Conservation (phyloP, 345 rosid genomes). For the Hibiscus trionum region DNA sequence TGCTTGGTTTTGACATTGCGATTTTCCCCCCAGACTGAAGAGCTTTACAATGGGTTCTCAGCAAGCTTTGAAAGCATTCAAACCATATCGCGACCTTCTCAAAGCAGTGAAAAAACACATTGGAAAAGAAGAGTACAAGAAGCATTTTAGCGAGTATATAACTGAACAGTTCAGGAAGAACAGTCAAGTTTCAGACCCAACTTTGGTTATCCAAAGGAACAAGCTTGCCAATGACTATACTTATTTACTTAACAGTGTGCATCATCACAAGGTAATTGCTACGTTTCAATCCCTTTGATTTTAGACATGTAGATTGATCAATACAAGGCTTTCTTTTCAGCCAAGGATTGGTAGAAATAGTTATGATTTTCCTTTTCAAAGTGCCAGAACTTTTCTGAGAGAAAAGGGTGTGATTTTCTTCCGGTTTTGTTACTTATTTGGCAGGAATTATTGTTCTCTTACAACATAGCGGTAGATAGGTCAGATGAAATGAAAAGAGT, state of each 20-base stretch:
- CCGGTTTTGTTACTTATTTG: constrained; percentile 12
- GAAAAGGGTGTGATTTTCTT: background rate
- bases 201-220: constrained; percentile 35
- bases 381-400: background rate
- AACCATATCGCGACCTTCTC: constrained; percentile 55
- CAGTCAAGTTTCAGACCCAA: constrained; percentile 15
- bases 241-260: constrained; percentile 58
- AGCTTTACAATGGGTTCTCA: constrained; percentile 40
- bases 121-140: constrained; percentile 66
- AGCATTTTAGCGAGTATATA: constrained; percentile 57
- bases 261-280: constrained; percentile 64
- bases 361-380: background rate
- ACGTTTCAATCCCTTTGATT: background rate
- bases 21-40: background rate
- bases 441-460: constrained; percentile 80
- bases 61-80: constrained; percentile 39
- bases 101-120: constrained; percentile 61
- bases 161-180: constrained; percentile 51
- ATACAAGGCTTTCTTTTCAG: background rate
- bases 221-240: constrained; percentile 56
- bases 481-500: constrained; percentile 65
- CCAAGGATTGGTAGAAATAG: background rate
- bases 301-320: background rate
- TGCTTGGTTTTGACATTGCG: background rate
- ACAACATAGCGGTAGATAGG: constrained; percentile 85